Evolutionary conservation across 2,329 filamentous ascomycete genomes (phyloP).

Genomic region (Pseudogymnoascus sp.): DNA sequence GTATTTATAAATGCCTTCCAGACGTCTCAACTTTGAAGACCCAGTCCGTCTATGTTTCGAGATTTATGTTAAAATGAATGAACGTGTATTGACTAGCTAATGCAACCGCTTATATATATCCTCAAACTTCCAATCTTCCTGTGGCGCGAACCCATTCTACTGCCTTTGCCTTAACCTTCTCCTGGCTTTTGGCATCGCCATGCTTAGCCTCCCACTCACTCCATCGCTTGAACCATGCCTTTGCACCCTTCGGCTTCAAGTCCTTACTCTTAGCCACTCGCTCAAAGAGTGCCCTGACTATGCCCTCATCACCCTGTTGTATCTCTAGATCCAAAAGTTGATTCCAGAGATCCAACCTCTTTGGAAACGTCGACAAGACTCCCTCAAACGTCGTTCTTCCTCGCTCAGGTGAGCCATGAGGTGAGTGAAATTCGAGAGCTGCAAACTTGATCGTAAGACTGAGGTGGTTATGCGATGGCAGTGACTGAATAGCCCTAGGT

Average conservation of each 20-base stretch:
- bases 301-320: constrained; percentile 46
- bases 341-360: constrained; percentile 88
- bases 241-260: constrained; percentile 74
- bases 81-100: constrained; percentile 7
- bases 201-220: constrained; percentile 73
- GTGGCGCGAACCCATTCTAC: constrained; percentile 54
- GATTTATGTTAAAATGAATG: neutral
- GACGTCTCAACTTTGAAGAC: constrained; percentile 8
- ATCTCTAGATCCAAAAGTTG: constrained; percentile 82
- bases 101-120: neutral
- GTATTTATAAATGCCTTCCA: constrained; percentile 8
- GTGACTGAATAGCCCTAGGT: constrained; percentile 73
- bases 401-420: constrained; percentile 75
- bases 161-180: constrained; percentile 62
- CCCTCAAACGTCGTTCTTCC: constrained; percentile 93
- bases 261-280: constrained; percentile 60
- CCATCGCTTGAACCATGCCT: constrained; percentile 89
- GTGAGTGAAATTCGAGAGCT: constrained; percentile 79
- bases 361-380: constrained; percentile 74
- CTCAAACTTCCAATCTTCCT: neutral
- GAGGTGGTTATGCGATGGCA: constrained; percentile 57
- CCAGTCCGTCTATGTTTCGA: constrained; percentile 5
- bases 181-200: constrained; percentile 60
- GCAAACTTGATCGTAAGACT: constrained; percentile 81
- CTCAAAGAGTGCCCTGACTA: constrained; percentile 72